Percentiles rank a stretch among this genome's conserved stretches.
Evolutionary conservation across 2,329 filamentous ascomycete genomes (phyloP).

Genomic region (Aureobasidium sp.): DNA sequence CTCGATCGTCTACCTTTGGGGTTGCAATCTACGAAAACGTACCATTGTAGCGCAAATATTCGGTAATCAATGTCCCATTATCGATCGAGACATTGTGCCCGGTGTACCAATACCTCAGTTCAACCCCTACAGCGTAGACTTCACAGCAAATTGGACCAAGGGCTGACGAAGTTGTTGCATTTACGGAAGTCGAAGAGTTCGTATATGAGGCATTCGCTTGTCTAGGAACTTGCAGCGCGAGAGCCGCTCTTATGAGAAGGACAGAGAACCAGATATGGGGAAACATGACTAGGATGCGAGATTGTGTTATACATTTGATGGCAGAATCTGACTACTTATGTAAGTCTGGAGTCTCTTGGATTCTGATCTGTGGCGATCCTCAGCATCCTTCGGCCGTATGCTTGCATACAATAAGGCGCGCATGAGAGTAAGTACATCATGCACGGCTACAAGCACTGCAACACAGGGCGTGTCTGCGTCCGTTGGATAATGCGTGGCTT

Average conservation of each 20-base stretch:
- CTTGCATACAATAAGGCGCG: background rate
- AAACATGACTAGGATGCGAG: background rate
- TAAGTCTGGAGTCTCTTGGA: background rate
- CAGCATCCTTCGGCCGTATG: background rate
- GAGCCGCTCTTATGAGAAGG: background rate
- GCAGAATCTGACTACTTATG: background rate
- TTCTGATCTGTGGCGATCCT: too few relatives aligned
- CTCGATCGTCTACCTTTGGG: background rate
- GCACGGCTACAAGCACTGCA: background rate
- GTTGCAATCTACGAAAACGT: background rate
- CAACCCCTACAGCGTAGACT: background rate
- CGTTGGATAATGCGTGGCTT: too few relatives aligned
- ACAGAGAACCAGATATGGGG: background rate
- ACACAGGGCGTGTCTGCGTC: too few relatives aligned
- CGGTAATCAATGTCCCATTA: background rate
- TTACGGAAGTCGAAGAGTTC: background rate
- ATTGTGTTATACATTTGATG: background rate
- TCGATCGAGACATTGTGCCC: background rate
- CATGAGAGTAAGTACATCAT: background rate
- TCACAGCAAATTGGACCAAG: background rate
- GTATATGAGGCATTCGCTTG: background rate
- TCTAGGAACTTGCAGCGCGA: background rate
- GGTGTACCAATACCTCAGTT: background rate
- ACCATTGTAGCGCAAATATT: background rate
- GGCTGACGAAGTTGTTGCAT: background rate